Evolutionary conservation across 345 rosid species (phyloP), one percentile per base, ranked within the genome.

Genomic region (Syzygium jambos): DNA sequence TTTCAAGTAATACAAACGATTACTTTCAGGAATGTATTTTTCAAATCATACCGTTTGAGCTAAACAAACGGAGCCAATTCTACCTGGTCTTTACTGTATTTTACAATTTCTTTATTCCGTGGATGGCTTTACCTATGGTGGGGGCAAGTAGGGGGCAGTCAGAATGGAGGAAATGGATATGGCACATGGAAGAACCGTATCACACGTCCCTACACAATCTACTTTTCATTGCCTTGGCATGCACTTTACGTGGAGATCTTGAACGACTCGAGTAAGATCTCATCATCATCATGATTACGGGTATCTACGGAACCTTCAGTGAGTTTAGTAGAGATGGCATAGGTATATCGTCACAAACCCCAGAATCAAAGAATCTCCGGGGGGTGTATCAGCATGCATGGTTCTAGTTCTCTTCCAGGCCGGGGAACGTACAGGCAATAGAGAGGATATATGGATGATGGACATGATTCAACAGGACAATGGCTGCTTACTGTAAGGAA

Each of bases 1-100:
- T 9, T 56, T 56, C n/a, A 3, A 23, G 3, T 1, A 65, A 30
- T 15, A 16, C 3, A 3, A 0, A 0, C 3, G 1, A 65, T 65
- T 0, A 4, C 30, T 30, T 30, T 0, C 5, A 27, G 2, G 1
- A 12, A 12, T 27, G 6, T 15, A 6, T 61, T 63, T 29, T 73
- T 34, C 3, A 5, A 73, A 34, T 73, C 1, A 73, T 41, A 11
- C 0, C 15, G 19, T 34, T 77, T 27, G 19, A 1, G 1, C 10
- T 9, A 19, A 54, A 55, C 7, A 59, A 46, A 11, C 1, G 34
- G 23, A 17, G 38, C 11, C 6, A 29, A 9, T 29, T 27, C 34
- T 59, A 46, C 41, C 9, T 6, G 10, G n/a, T 25, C 61, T 59
- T 19, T 11, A 6, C 43, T 46, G 43, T 8, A 68, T 16, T 68